Evolutionary conservation across 495 filamentous ascomycete genomes (phyloP).

Genomic region (Collariella sp.): DNA sequence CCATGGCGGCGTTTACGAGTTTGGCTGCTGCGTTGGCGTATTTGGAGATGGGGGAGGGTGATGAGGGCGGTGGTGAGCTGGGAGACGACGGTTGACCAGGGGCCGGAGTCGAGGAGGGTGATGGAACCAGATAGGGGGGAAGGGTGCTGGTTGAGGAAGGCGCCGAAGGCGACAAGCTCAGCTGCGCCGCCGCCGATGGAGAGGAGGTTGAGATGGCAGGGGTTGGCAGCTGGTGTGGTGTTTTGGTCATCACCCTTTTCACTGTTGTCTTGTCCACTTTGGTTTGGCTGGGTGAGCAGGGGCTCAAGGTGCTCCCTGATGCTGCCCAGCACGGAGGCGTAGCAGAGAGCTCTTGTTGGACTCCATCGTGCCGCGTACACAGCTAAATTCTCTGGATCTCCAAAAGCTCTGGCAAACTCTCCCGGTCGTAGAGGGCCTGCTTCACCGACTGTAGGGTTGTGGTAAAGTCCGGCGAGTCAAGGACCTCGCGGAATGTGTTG

Average conservation of each 20-base stretch:
- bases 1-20: conserved; percentile 36
- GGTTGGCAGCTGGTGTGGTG: not conserved
- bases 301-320: conserved; percentile 33
- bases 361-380: conserved; percentile 88
- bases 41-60: conserved; percentile 42
- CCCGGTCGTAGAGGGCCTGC: conserved; percentile 67
- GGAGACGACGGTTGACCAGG: conserved; percentile 57
- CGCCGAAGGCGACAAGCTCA: conserved; percentile 70
- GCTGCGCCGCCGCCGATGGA: conserved; percentile 84
- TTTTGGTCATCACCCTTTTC: not conserved
- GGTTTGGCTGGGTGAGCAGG: not conserved
- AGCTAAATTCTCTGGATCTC: conserved; percentile 52
- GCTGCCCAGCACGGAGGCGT: conserved; percentile 55
- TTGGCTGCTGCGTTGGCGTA: conserved; percentile 48
- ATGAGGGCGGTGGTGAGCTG: conserved; percentile 43
- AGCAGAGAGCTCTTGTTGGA: conserved; percentile 70
- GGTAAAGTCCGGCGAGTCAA: conserved; percentile 29
- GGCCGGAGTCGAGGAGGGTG: conserved; percentile 68
- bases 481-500: conserved; percentile 44
- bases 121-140: conserved; percentile 31
- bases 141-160: conserved; percentile 43
- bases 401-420: conserved; percentile 80
- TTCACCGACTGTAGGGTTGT: conserved; percentile 70
- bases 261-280: too few species aligned
- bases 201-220: conserved; percentile 39